These are phyloP conservation scores for Alternaria sp. DNA, from an alignment of 2,329 filamentous ascomycete species.

Conservation along the genomic window DNA sequence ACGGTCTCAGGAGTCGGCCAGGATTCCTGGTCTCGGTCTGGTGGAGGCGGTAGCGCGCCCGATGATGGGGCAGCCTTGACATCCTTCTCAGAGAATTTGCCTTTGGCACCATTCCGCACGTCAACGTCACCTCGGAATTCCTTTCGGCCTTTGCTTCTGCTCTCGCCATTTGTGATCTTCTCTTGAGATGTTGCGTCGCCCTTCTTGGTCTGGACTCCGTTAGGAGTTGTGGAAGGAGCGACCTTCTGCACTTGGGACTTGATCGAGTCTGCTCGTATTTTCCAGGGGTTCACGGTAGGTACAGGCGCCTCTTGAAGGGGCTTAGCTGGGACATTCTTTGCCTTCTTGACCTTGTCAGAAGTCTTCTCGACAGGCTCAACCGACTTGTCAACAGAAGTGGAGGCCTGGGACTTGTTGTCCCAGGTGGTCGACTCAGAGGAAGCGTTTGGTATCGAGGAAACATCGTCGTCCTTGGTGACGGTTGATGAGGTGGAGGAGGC, in stretches of 20 bases:
- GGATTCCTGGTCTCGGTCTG: constrained; percentile 77
- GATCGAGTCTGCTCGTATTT: constrained; percentile 75
- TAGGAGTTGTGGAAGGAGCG: constrained; percentile 52
- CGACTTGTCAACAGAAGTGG: constrained; percentile 71
- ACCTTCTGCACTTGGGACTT: constrained; percentile 60
- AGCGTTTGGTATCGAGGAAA: constrained; percentile 68
- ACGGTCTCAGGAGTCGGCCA: constrained; percentile 93
- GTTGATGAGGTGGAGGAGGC: constrained; percentile 63
- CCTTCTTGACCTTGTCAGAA: constrained; percentile 63
- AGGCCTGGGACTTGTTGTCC: constrained; percentile 71
- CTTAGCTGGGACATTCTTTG: constrained; percentile 56
- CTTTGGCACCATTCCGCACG: constrained; percentile 39
- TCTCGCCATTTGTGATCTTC: constrained; percentile 29
- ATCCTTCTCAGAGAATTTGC: constrained; percentile 42
- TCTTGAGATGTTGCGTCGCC: constrained; percentile 30
- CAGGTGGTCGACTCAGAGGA: constrained; percentile 73
- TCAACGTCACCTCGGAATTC: constrained; percentile 40
- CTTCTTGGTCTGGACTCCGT: constrained; percentile 38
- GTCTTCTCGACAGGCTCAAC: constrained; percentile 59
- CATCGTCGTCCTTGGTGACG: constrained; percentile 67
- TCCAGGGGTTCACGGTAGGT: constrained; percentile 89
- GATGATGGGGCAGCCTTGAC: constrained; percentile 25
- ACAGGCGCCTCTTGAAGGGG: constrained; percentile 82
- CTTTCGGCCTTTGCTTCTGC: constrained; percentile 35
- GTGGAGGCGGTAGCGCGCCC: constrained; percentile 62